Conservation (phyloP, 192 early-diverging fungal genomes). For the Coemansia sp. region DNA sequence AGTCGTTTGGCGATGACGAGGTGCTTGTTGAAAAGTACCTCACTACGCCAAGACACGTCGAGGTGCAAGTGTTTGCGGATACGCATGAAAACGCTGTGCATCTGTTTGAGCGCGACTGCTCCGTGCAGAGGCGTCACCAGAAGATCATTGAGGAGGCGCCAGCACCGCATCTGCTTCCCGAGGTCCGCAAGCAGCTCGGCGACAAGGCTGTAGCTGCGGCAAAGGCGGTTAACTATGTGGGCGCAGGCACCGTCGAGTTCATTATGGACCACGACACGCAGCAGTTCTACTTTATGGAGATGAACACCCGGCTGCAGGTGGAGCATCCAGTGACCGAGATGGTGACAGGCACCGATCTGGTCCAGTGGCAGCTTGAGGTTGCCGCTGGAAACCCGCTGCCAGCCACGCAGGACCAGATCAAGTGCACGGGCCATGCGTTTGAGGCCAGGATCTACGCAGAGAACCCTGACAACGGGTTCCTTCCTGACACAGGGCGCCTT, state of each 20-base stretch:
- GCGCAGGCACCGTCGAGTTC: constrained; percentile 97
- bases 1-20: constrained; percentile 88
- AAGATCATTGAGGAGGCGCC: constrained; percentile 98
- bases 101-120: constrained; percentile 95
- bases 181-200: constrained; percentile 72
- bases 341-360: constrained; percentile 91
- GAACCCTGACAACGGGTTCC: constrained; percentile 85
- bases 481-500: constrained; percentile 92
- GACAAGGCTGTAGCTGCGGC: constrained; percentile 91
- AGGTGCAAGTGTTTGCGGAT: constrained; percentile 97
- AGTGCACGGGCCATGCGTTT: constrained; percentile 86
- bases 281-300: constrained; percentile 97
- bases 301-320: constrained; percentile 93
- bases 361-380: constrained; percentile 94
- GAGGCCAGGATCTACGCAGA: constrained; percentile 98
- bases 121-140: constrained; percentile 93
- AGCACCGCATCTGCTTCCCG: constrained; percentile 76
- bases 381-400: constrained; percentile 90
- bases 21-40: constrained; percentile 94
- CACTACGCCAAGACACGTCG: constrained; percentile 84
- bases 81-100: constrained; percentile 83
- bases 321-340: constrained; percentile 98
- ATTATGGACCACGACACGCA: constrained; percentile 87
- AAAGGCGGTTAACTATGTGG: constrained; percentile 89
- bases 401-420: constrained; percentile 59